Percentiles rank a stretch among this genome's conserved stretches.
Evolutionary conservation across 2,329 filamentous ascomycete genomes (phyloP).

Genomic region (Plectosphaerella sp.): DNA sequence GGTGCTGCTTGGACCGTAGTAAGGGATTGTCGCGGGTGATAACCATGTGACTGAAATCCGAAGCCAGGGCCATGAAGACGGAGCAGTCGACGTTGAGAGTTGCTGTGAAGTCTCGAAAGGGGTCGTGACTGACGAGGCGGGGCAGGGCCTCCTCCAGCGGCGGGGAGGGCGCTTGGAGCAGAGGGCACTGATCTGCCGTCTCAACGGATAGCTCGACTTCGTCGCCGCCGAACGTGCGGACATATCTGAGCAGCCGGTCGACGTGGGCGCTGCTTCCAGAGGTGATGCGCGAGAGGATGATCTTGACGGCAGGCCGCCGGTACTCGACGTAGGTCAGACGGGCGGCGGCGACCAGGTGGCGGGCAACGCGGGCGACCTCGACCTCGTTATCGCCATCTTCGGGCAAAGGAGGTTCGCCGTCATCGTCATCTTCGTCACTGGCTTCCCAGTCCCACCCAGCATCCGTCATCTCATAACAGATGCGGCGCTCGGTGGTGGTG

Average conservation of each 20-base stretch:
- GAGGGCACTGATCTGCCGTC: conserved; percentile 11
- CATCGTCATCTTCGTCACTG: conserved; percentile 24
- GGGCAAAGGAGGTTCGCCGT: conserved; percentile 23
- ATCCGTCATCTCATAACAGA: conserved; percentile 34
- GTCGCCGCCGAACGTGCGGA: conserved; percentile 21
- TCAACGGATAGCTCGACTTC: conserved; percentile 27
- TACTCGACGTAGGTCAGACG: conserved; percentile 29
- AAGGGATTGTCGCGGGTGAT: conserved; percentile 18
- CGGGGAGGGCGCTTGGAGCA: conserved; percentile 18
- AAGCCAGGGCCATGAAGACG: conserved; percentile 33
- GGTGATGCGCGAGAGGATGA: conserved; percentile 27
- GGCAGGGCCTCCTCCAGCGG: conserved; percentile 19
- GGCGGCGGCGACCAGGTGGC: conserved; percentile 29
- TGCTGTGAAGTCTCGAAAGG: conserved; percentile 24
- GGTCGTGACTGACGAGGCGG: conserved; percentile 22
- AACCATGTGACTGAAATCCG: conserved; percentile 30
- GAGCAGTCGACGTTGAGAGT: conserved; percentile 37
- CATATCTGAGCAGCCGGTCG: conserved; percentile 23
- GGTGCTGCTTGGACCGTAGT: conserved; percentile 25
- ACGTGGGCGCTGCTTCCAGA: conserved; percentile 21
- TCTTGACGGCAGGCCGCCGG: conserved; percentile 25
- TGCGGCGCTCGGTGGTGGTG: conserved; percentile 15
- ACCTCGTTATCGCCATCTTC: conserved; percentile 12
- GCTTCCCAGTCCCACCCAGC: conserved; percentile 37
- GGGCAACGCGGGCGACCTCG: conserved; percentile 21